Conservation (phyloP, 1,284 basidiomycete genomes). For the Boletus mariae region DNA sequence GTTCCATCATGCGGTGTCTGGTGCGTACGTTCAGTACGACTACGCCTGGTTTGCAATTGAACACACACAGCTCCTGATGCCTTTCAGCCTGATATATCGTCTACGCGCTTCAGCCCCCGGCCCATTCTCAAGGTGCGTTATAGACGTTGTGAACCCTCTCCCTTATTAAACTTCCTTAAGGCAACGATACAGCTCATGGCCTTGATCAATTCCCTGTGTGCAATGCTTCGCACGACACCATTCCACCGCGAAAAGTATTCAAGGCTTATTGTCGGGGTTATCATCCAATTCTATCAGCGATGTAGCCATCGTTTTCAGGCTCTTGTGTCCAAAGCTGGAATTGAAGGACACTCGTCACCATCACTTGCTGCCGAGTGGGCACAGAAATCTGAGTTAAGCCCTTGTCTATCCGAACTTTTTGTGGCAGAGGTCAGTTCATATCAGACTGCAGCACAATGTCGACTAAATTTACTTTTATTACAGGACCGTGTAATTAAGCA, state of each 20-base stretch:
- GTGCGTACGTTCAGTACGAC: constrained; percentile 39
- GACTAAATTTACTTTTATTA: constrained; percentile 1
- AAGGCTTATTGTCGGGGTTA: constrained; percentile 90
- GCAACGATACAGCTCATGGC: constrained; percentile 84
- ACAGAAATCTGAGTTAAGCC: constrained; percentile 74
- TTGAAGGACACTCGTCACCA: constrained; percentile 42
- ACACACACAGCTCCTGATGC: constrained; percentile 66
- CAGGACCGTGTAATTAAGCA: constrained; percentile 45
- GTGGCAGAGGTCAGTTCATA: constrained; percentile 37
- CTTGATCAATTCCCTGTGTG: constrained; percentile 88
- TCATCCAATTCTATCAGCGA: constrained; percentile 95
- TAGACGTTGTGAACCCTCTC: not conserved
- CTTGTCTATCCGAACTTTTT: constrained; percentile 64
- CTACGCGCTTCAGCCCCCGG: constrained; percentile 56
- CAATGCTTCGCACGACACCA: constrained; percentile 90
- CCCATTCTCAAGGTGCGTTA: constrained; percentile 74
- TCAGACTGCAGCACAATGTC: not conserved
- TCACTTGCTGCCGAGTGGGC: constrained; percentile 84
- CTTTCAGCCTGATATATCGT: constrained; percentile 74
- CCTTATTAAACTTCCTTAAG: constrained; percentile 37
- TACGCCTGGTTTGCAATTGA: constrained; percentile 6
- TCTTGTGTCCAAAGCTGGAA: constrained; percentile 50
- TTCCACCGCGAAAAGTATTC: constrained; percentile 95
- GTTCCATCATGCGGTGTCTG: constrained; percentile 83
- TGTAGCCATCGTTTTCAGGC: constrained; percentile 86